Evolutionary conservation across 2,329 filamentous ascomycete species (phyloP).

Genomic region (Bisporella sp.): DNA sequence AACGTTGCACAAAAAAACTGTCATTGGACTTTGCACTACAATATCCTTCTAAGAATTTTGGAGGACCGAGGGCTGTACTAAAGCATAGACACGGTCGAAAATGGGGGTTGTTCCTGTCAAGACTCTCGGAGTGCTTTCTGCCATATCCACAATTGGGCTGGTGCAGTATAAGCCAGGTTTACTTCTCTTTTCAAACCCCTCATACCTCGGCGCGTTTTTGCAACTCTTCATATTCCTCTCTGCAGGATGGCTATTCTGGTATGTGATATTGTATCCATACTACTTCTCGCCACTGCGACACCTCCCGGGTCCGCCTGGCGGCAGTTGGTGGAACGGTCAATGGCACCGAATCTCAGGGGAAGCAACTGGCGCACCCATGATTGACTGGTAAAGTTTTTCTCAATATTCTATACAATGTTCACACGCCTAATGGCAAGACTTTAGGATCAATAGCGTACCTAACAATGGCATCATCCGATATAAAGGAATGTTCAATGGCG

Average conservation of each 20-base stretch:
- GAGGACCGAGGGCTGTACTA: too few relatives aligned
- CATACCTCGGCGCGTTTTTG: conserved; percentile 32
- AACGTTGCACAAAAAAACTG: too few relatives aligned
- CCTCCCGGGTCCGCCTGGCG: conserved; percentile 42
- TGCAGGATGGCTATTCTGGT: conserved; percentile 31
- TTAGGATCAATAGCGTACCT: conserved; percentile 50
- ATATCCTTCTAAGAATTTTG: too few relatives aligned
- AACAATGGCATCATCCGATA: conserved; percentile 67
- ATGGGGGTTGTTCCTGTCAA: conserved; percentile 21
- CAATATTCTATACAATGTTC: background rate
- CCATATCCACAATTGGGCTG: conserved; percentile 15
- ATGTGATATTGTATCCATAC: conserved; percentile 47
- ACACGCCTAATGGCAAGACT: conserved; percentile 1
- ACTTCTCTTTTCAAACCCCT: conserved; percentile 18
- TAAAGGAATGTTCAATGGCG: conserved; percentile 52
- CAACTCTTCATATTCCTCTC: conserved; percentile 33
- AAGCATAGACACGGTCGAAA: too few relatives aligned
- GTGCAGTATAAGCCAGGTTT: conserved; percentile 16
- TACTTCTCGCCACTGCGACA: conserved; percentile 51
- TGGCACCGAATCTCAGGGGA: conserved; percentile 29
- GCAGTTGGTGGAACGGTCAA: conserved; percentile 40
- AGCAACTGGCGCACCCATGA: conserved; percentile 31
- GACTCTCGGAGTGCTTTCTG: conserved; percentile 16
- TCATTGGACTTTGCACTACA: too few relatives aligned
- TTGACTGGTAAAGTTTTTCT: conserved; percentile 26